Base-by-base conservation (phyloP, 495 filamentous ascomycete species). In the Penicillium samsonianum region DNA sequence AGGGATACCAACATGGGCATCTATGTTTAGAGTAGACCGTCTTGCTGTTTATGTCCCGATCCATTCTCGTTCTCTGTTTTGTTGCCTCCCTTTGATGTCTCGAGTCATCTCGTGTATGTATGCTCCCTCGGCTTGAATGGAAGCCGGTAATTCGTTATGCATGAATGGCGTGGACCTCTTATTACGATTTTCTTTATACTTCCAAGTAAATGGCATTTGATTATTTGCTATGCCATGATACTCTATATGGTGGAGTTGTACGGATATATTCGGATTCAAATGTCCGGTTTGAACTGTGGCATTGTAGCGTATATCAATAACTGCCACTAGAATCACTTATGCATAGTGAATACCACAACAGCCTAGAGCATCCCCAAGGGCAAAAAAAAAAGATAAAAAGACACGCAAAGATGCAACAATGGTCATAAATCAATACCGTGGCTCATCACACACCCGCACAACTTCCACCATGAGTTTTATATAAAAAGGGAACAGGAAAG, bases 1-100 rank as follows among this genome's bases (percentile, higher is more conserved):
- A 96, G 93, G 82, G 89, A 92, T 81, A 83, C 86, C 46, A 79
- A 79, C 55, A 78, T 83, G 71, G 80, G 79, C 52, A 81, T 82
- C 62, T 80, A 80, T 59, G 78, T 80, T 53, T 82, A 73, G 45
- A 46, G 14, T 58, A 38, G 55, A 53, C 16, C 10, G 50, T 60
- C 45, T 44, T 55, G 38, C 40, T 22, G 31, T 43, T 38, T 51
- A 31, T 48, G 45, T 31, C 45, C n/a, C 17, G 28, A 31, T 49
- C 45, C 22, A 59, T 37, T 50, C 42, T 41, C 45, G 43, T 58
- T 45, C n/a, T 56, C 50, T 59, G 61, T 53, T 49, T 50, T 28
- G 22, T 38, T 50, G 55, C 16, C 35, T 38, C 35, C 17, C 9
- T 37, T 37, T n/a, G 14, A 37, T 47, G 40, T 62, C 50, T 48